These are phyloP conservation scores for Saccharomycopsis vini DNA, from an alignment of 805 yeast species.

Conservation along the genomic window DNA sequence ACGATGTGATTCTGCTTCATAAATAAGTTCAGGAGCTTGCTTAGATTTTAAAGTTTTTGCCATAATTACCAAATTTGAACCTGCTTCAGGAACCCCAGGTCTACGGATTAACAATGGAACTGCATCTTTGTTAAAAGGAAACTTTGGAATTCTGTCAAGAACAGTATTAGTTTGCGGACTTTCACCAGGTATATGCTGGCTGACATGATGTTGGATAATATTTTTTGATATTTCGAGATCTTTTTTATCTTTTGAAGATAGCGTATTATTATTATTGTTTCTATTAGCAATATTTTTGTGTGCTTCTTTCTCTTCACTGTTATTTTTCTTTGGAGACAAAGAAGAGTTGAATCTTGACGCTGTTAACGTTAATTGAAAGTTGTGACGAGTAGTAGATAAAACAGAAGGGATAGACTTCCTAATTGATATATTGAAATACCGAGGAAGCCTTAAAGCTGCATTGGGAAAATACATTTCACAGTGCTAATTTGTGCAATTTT, in stretches of 20 bases:
- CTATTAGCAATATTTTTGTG: neutral
- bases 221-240: constrained; percentile 10
- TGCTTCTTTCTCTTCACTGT: neutral
- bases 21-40: constrained; percentile 56
- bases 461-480: no score
- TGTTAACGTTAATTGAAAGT: no score
- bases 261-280: neutral
- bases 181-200: constrained; percentile 49
- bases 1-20: constrained; percentile 78
- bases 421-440: no score
- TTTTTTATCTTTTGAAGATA: neutral
- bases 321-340: neutral
- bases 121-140: constrained; percentile 55
- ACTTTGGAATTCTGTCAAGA: constrained; percentile 53
- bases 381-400: no score
- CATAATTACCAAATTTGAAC: constrained; percentile 51
- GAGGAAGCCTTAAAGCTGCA: no score
- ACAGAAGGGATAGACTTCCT: no score
- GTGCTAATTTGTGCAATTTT: no score
- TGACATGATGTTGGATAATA: constrained; percentile 13
- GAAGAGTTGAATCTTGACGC: neutral
- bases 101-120: constrained; percentile 63
- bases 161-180: constrained; percentile 36
- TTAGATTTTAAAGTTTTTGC: constrained; percentile 46
- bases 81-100: constrained; percentile 71